Conservation (phyloP, 768 basidiomycete genomes). For the Thelephora ganbajun region DNA sequence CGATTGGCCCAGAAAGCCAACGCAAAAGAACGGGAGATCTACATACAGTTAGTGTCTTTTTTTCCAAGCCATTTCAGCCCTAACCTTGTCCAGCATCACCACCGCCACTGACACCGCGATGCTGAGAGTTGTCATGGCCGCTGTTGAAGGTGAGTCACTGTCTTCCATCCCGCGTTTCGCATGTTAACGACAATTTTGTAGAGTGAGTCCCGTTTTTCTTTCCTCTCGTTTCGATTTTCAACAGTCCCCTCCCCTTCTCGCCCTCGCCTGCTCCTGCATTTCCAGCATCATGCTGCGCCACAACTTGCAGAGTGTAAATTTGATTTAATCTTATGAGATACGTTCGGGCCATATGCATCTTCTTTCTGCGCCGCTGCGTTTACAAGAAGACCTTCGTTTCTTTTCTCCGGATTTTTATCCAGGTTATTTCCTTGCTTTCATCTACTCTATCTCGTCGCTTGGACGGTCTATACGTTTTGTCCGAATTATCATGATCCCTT, state of each 20-base stretch:
- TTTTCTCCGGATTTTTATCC: neutral
- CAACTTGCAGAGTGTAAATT: slow-evolving; percentile 50
- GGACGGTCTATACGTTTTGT: slow-evolving; percentile 7
- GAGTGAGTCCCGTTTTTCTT: slow-evolving; percentile 43
- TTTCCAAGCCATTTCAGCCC: slow-evolving; percentile 5
- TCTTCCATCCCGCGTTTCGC: neutral
- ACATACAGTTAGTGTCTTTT: slow-evolving; percentile 56
- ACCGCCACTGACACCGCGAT: slow-evolving; percentile 85
- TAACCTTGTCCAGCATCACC: slow-evolving; percentile 43
- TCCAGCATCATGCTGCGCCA: slow-evolving; percentile 56
- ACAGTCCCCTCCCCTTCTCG: slow-evolving; percentile 15
- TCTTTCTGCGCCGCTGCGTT: slow-evolving; percentile 6
- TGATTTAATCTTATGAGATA: slow-evolving; percentile 31
- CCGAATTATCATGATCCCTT: slow-evolving; percentile 11
- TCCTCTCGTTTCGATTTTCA: slow-evolving; percentile 13
- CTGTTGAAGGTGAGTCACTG: slow-evolving; percentile 62
- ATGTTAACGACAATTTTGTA: slow-evolving; percentile 13
- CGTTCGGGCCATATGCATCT: slow-evolving; percentile 1
- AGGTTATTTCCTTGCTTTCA: slow-evolving; percentile 3
- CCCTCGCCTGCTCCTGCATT: slow-evolving; percentile 14
- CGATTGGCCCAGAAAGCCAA: slow-evolving; percentile 77
- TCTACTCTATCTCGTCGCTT: slow-evolving; percentile 6
- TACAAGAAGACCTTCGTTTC: slow-evolving; percentile 2
- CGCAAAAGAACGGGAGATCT: slow-evolving; percentile 79
- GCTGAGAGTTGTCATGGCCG: slow-evolving; percentile 87